A percentile compares a stretch with the other conserved stretches of the same genome.
These are phyloP conservation scores for Aspergillus neotritici DNA, from an alignment of 2,329 filamentous ascomycete genomes.

Conservation along the genomic window DNA sequence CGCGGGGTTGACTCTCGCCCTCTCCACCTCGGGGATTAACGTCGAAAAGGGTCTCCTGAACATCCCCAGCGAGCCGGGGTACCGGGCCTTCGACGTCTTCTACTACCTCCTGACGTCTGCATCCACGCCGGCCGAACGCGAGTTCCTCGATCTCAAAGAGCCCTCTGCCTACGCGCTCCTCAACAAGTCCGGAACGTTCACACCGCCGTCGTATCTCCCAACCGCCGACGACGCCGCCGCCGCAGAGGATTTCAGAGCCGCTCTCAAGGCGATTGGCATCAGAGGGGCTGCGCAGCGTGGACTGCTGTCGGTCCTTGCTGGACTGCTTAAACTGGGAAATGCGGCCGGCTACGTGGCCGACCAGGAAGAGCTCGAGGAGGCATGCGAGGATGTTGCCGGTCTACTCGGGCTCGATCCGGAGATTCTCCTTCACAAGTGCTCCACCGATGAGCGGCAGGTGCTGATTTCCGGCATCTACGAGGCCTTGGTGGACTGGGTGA, in stretches of 20 bases:
- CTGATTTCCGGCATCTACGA: constrained; percentile 87
- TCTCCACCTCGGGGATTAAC: constrained; percentile 85
- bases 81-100: constrained; percentile 93
- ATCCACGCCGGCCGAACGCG: constrained; percentile 79
- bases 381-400: constrained; percentile 84
- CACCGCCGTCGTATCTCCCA: constrained; percentile 79
- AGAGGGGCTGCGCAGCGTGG: constrained; percentile 77
- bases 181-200: constrained; percentile 76
- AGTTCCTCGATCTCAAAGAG: constrained; percentile 75
- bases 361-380: constrained; percentile 73
- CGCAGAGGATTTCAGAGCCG: constrained; percentile 84
- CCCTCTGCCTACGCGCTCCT: constrained; percentile 73
- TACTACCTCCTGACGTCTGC: constrained; percentile 94
- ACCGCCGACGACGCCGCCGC: constrained; percentile 88
- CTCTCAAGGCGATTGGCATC: constrained; percentile 87
- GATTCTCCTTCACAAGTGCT: constrained; percentile 69
- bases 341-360: constrained; percentile 80
- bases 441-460: constrained; percentile 75
- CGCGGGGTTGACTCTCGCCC: constrained; percentile 65
- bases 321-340: constrained; percentile 85
- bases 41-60: constrained; percentile 72
- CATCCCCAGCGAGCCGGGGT: constrained; percentile 71
- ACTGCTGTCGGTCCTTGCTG: constrained; percentile 79
- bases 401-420: constrained; percentile 84
- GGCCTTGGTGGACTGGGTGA: constrained; percentile 89